Percentiles rank a stretch among this genome's conserved stretches.
Conservation (phyloP, 1,284 basidiomycete genomes). For the Tetrapyrgos nigripes region DNA sequence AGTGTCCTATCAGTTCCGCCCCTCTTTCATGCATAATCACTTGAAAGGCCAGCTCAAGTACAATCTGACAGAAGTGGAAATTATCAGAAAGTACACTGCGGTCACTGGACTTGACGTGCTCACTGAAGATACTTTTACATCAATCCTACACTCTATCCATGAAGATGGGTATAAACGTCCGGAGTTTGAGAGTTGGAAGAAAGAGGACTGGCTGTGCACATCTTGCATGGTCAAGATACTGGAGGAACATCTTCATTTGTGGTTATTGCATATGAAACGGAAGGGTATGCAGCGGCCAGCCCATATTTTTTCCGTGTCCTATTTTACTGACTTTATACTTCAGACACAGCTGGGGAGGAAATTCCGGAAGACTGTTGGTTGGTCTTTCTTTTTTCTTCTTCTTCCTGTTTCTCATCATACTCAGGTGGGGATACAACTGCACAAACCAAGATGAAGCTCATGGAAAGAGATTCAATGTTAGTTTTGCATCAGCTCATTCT, state of each 20-base stretch:
- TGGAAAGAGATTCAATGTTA: not conserved
- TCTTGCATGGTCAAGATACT: slow-evolving; percentile 35
- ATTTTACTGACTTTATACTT: not conserved
- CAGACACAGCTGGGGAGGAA: not conserved
- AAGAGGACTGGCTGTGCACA: slow-evolving; percentile 39
- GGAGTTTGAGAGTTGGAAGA: slow-evolving; percentile 30
- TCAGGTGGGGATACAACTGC: not conserved
- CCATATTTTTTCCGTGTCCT: not conserved
- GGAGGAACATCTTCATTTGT: slow-evolving; percentile 33
- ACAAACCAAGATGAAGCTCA: not conserved
- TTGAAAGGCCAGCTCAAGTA: too few species aligned
- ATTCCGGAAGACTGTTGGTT: not conserved
- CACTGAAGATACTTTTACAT: too few species aligned
- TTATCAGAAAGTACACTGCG: too few species aligned
- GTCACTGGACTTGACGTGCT: too few species aligned
- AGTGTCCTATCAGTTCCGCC: too few species aligned
- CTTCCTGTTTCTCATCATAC: not conserved
- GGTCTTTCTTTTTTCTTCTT: not conserved
- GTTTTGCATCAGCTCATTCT: too few species aligned
- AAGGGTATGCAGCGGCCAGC: not conserved
- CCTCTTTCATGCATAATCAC: too few species aligned
- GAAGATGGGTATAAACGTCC: slow-evolving; percentile 18
- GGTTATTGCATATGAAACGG: slow-evolving; percentile 23
- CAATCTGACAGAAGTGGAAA: too few species aligned
- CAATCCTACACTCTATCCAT: slow-evolving; percentile 33